A percentile compares a stretch with the other conserved stretches of the same genome.
Evolutionary conservation across 495 filamentous ascomycete species (phyloP).

Genomic region (Cenococcum geophilum): DNA sequence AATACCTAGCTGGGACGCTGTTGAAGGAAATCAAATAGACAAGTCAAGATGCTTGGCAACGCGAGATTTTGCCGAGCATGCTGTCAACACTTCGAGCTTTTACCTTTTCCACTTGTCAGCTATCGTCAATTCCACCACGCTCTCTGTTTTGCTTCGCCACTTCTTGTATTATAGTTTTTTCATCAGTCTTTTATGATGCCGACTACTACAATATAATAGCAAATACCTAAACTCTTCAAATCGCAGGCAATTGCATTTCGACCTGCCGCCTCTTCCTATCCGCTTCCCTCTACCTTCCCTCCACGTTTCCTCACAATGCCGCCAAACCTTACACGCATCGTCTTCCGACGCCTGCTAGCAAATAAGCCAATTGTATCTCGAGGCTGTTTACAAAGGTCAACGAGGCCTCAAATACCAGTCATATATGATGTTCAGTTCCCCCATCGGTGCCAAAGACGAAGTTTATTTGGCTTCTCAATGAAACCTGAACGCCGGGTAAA

Average conservation of each 20-base stretch:
- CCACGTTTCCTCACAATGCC: slow-evolving; percentile 50
- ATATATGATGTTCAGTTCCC: slow-evolving; percentile 20
- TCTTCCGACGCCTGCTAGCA: slow-evolving; percentile 64
- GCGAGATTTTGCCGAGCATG: neutral
- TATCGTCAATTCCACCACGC: neutral
- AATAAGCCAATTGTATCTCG: slow-evolving; percentile 50
- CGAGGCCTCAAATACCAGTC: slow-evolving; percentile 17
- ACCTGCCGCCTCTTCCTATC: too few species aligned
- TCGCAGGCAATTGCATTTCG: slow-evolving; percentile 15
- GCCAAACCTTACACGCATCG: slow-evolving; percentile 70
- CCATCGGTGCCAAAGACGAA: slow-evolving; percentile 39
- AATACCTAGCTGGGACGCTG: too few species aligned
- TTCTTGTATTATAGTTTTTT: slow-evolving; percentile 17
- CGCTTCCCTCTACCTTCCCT: neutral
- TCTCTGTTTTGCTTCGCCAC: neutral
- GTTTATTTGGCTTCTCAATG: slow-evolving; percentile 53
- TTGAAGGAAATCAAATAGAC: neutral
- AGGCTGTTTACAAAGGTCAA: slow-evolving; percentile 38
- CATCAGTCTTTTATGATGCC: neutral
- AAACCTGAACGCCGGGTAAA: slow-evolving; percentile 50
- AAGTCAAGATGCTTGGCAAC: slow-evolving; percentile 3
- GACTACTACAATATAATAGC: neutral
- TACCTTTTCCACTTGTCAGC: neutral
- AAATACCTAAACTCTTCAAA: neutral
- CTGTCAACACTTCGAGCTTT: neutral